A percentile compares a stretch with the other conserved stretches of the same genome.
Conservation (phyloP, 2,329 filamentous ascomycete genomes). For the Fusarium sp. region DNA sequence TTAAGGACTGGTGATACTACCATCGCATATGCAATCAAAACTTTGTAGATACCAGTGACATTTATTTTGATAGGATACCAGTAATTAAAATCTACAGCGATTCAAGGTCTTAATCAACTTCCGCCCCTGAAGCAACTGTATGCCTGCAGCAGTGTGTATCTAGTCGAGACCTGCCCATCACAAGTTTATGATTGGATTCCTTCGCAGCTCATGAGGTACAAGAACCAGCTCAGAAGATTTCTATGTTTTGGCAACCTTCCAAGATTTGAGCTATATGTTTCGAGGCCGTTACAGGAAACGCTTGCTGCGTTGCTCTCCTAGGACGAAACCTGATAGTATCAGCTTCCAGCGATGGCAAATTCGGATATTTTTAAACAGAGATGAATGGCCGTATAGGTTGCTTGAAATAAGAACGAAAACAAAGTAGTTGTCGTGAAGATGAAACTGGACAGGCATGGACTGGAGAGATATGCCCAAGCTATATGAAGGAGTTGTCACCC, state of each 20-base stretch:
- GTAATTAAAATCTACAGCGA: not conserved
- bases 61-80: not conserved
- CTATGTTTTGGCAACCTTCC: not conserved
- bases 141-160: not conserved
- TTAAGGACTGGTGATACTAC: not conserved
- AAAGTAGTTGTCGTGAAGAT: not conserved
- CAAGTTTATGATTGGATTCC: not conserved
- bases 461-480: not conserved
- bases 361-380: not conserved
- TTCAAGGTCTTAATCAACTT: not conserved
- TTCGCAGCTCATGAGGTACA: not conserved
- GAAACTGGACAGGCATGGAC: not conserved
- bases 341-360: not conserved
- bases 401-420: not conserved
- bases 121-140: not conserved
- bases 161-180: not conserved
- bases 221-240: not conserved
- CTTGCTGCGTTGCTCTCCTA: not conserved
- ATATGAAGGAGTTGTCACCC: not conserved
- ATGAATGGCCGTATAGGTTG: not conserved
- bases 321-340: not conserved
- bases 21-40: not conserved
- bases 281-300: not conserved
- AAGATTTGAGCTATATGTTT: not conserved
- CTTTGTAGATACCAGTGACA: not conserved